Evolutionary conservation across 2,329 filamentous ascomycete species (phyloP), one percentile per base, ranked within the genome.

Genomic region (Diplodia sapinea): DNA sequence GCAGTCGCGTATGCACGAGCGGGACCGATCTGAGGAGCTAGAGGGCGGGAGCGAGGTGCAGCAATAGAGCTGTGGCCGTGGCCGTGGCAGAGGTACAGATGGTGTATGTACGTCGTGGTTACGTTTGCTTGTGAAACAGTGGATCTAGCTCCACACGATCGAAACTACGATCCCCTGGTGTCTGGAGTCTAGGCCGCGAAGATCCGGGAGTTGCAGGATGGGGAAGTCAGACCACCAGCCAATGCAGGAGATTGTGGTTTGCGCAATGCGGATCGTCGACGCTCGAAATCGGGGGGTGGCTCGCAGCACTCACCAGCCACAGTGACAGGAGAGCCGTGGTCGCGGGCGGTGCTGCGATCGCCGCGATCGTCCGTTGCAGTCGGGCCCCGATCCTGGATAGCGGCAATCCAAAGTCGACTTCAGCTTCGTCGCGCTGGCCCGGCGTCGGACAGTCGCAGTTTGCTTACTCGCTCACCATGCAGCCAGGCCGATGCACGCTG

Each of bases 111-210:
- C 11, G 36, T 51, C 17, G 11, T 23, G 40, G 15, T 26, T 40
- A 5, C 40, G 57, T 17, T 13, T 40, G 36, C 29, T 15, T n/a
- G 40, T 47, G 57, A 40, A 63, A 63, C 59, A 63, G 59, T 63
- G 59, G 59, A 63, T 23, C 59, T 38, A 40, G 47, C 59, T 63
- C 59, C 59, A 51, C 59, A 63, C 59, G 20, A 31, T 26, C 59
- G 47, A 63, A 38, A 63, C 43, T 17, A 15, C 15, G 13, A 47
- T 29, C 59, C 55, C 36, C 36, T 31, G 51, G 5, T 6, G n/a
- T n/a, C 26, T 15, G 13, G 54, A 38, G 31, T 38, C 31, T 20
- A 23, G 12, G 54, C 31, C 29, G 17, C 20, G 33, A 57, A 59
- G 23, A 47, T 47, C 43, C 43, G 43, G 36, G 31, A 26, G 15